Evolutionary conservation across 2,329 filamentous ascomycete genomes (phyloP), one percentile per base, ranked within the genome.

Genomic region (Colletotrichum tabaci): DNA sequence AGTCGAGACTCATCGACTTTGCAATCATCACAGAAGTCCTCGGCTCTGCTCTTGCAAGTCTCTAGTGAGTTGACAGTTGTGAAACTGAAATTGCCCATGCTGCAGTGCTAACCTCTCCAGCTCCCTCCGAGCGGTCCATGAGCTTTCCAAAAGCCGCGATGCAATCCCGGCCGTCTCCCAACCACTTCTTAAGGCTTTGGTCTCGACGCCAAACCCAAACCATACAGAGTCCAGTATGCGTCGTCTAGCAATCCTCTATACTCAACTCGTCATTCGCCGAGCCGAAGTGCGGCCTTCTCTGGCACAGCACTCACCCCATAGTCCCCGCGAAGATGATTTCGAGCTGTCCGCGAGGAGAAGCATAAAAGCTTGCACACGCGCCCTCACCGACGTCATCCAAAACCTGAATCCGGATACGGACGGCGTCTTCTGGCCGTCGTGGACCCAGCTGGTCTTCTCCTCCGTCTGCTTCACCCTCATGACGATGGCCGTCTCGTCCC

Each of bases 391-490:
- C 12, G 9, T 65, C 7, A 46, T 68, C 6, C 35, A 46, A 6
- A n/a, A 18, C 30, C 42, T 76, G 3, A 72, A 40, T 44, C 71
- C 69, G 2, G 74, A 76, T 9, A 64, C 62, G 4, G 61, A 57
- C 1, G 72, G 67, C 10, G 57, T 63, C 2, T 74, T 74, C 30
- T 76, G 75, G 75, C 63, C 75, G 10, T 69, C 74, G 2, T 76
- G 75, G 75, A 69, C 56, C 26, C 73, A 75, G 16, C 66, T 65
- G 1, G 68, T 58, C 6, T 69, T 75, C 46, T 75, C 74, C 8
- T 74, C 73, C 0, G 50, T 75, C 1, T 75, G 74, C 35, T 76
- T 74, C 56, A 70, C 70, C 2, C 35, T 69, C n/a, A 71, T 74
- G 42, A 58, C 74, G 2, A 72, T 75, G 61, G 44, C 55, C 12